Evolutionary conservation across 2,329 filamentous ascomycete species (phyloP).

Genomic region (Ceratocystis cacaofunesta): DNA sequence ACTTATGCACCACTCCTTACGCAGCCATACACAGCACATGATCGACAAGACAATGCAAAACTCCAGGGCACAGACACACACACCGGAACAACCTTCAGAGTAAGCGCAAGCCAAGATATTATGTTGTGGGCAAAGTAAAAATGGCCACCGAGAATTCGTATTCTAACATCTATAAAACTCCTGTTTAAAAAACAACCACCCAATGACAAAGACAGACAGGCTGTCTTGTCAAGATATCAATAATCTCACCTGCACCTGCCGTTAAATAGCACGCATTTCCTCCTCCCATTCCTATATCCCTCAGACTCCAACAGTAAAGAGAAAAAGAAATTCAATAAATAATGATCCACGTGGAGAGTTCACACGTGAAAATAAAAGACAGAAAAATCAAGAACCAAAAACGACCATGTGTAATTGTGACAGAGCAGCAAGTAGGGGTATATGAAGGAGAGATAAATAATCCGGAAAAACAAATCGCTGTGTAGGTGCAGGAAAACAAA

Average conservation of each 20-base stretch:
- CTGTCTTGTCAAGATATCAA: too few species aligned
- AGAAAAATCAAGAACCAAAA: neutral
- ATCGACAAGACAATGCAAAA: neutral
- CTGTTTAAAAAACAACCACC: too few species aligned
- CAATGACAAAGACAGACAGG: too few species aligned
- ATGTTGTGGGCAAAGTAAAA: neutral
- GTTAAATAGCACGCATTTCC: too few species aligned
- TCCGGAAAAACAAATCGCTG: neutral
- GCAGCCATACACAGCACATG: neutral
- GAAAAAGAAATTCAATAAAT: neutral
- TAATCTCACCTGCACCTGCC: too few species aligned
- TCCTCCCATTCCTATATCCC: too few species aligned
- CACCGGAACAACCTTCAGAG: too few species aligned
- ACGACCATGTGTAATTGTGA: neutral
- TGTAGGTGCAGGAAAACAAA: neutral
- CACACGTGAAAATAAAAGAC: neutral
- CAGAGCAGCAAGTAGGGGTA: neutral
- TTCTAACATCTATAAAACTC: neutral
- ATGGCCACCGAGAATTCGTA: neutral
- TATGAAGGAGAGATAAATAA: conserved; percentile 4
- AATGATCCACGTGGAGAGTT: too few species aligned
- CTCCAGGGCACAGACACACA: too few species aligned
- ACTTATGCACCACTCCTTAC: neutral
- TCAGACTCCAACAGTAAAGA: neutral
- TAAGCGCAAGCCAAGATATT: too few species aligned